Base-by-base conservation (phyloP, 148 eudicot genomes). In the Spergularia marina region DNA sequence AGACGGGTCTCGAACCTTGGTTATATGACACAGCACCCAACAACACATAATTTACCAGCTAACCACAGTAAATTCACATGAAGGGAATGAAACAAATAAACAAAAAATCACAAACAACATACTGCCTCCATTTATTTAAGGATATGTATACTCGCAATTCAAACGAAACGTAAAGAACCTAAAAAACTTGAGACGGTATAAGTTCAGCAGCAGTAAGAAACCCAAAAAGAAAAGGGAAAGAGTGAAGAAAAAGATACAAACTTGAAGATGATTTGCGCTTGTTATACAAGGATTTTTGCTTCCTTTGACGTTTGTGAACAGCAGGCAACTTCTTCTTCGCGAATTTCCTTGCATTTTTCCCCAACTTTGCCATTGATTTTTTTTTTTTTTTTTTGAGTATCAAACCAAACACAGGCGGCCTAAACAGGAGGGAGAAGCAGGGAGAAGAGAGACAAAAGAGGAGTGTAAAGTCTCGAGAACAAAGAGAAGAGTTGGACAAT, bases 321-420 rank as follows among this genome's bases (percentile, higher is more conserved):
- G 96, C 83, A 60, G 88, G 99, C 30, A 95, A 87, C 64, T 90
- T 86, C 87, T 95, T 95, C 94, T 86, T 95, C 18, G 96, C 99
- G 56, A 95, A 95, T 70, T 95, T 95, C 75, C 97, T 86, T 10
- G 99, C 99, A 66, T 95, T 95, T 83, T 90, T 92, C 51, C 99
- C 99, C 0, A 95, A 81, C 78, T 95, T 93, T 76, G 90, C 93
- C 98, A 93, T 93, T 82, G 17, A 30, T 2, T 2, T 30, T 80
- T 58, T 61, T 54, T 10, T 49, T 9, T 2, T 30, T 80, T 58
- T 61, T 54, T 10, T 49, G 5, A 12, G 30, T 47, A 0, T 17
- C 39, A 51, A 74, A 68, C 34, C 8, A 10, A 10, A 12, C 49
- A 6, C 49, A 44, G 49, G 49, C 49, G 49, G 49, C 49, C 49